Base-by-base conservation (phyloP, 192 early-diverging fungal genomes). In the Rhizoclosmatium sp. region DNA sequence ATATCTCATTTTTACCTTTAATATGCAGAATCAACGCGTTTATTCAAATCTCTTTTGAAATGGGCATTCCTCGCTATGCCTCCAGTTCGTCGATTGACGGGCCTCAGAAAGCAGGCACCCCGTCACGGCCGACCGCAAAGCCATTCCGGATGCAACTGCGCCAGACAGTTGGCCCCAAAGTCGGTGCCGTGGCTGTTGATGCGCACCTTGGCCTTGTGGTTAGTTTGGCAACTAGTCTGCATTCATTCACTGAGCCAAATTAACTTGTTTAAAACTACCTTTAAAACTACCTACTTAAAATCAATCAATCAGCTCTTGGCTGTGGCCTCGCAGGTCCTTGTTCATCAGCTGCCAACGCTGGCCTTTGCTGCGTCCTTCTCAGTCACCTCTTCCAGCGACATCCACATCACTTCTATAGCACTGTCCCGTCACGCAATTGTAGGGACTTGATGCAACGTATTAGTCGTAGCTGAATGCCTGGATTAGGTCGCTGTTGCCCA, bases 81-180 rank as follows among this genome's bases (percentile, higher is more conserved):
- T 56, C 54, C 10, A 14, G 10, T n/a, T 14, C 54, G 10, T 14
- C 9, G 10, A 56, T 56, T 56, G 9, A 9, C 10, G 54, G 10
- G 54, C 54, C 54, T n/a, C 54, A 56, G 19, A 56, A n/a, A 9
- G 19, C 10, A 9, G 54, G 1, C 54, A 56, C 54, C 19, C 54
- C 54, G 54, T 31, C 31, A 31, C 31, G 31, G 31, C 31, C 31
- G 31, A 56, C 9, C 10, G 54, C 54, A 56, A 9, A 9, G 54
- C 54, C 54, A n/a, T n/a, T n/a, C 10, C 54, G 54, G 54, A 56
- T 56, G 54, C 54, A 56, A 56, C 54, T 56, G 54, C 54, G 54
- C 54, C 54, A 56, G 54, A n/a, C 19, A 14, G 54, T 56, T 56
- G 54, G 54, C 1, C 54, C 54, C 9, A 56, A 56, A 56, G 54